Percentiles rank a stretch among this genome's conserved stretches.
Conservation (phyloP, 2,329 filamentous ascomycete species). For the Penicillium capsulatum region DNA sequence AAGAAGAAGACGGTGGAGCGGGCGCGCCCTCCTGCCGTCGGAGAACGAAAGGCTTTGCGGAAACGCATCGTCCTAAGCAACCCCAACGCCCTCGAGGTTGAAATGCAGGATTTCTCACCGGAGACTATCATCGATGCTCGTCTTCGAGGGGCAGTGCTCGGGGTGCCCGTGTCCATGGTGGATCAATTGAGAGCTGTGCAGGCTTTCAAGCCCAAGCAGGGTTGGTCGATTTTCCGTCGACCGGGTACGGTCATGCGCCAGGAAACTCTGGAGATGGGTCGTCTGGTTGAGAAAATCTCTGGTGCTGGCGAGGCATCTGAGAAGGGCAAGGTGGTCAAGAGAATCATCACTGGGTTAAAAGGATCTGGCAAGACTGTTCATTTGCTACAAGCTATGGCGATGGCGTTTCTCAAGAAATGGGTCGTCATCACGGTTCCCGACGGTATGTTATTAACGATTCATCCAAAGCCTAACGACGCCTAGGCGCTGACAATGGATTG, state of each 20-base stretch:
- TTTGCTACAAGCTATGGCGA: slow-evolving; percentile 75
- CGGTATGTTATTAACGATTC: slow-evolving; percentile 53
- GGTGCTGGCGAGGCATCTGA: slow-evolving; percentile 31
- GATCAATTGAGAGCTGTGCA: slow-evolving; percentile 79
- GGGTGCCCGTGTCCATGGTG: slow-evolving; percentile 64
- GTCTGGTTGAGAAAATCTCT: slow-evolving; percentile 56
- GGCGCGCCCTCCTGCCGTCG: slow-evolving; percentile 59
- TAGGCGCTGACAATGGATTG: slow-evolving; percentile 15
- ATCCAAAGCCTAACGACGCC: background rate
- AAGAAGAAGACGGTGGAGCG: slow-evolving; percentile 42
- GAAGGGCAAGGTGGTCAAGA: slow-evolving; percentile 44
- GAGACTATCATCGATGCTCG: slow-evolving; percentile 53
- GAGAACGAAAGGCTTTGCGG: slow-evolving; percentile 80
- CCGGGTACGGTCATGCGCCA: slow-evolving; percentile 74
- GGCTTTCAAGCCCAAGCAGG: slow-evolving; percentile 86
- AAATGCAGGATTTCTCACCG: slow-evolving; percentile 57
- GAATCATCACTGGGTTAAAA: slow-evolving; percentile 68
- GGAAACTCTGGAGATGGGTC: slow-evolving; percentile 71
- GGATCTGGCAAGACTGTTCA: slow-evolving; percentile 83
- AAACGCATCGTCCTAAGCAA: slow-evolving; percentile 92
- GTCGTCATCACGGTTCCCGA: slow-evolving; percentile 86
- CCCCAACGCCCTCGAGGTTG: slow-evolving; percentile 79
- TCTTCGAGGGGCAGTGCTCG: slow-evolving; percentile 63
- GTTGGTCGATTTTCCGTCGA: slow-evolving; percentile 78
- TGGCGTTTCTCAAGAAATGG: slow-evolving; percentile 79